Percentiles rank a stretch among this genome's conserved stretches.
Evolutionary conservation across 225 moss, liverwort and hornwort genomes (phyloP).

Genomic region (Polytrichum commune): DNA sequence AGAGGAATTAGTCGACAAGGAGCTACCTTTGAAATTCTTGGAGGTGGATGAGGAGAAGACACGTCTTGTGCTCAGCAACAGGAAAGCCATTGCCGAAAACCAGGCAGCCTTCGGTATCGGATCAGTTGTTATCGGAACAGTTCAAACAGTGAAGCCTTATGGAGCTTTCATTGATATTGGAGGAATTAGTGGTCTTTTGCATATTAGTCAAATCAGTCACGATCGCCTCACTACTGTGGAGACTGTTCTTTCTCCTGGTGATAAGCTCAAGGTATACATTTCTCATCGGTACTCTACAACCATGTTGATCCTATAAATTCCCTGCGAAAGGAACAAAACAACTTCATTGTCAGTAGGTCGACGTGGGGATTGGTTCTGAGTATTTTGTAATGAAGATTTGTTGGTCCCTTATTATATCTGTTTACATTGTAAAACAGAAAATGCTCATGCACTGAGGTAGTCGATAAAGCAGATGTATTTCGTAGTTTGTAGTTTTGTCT

Average conservation of each 20-base stretch:
- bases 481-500: no score
- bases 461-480: no score
- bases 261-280: slow-evolving; percentile 72
- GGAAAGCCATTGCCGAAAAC: slow-evolving; percentile 54
- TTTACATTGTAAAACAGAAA: no score
- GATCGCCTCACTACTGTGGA: slow-evolving; percentile 95
- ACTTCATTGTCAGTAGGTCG: no score
- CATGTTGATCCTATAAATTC: no score
- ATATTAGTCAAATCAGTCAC: slow-evolving; percentile 97
- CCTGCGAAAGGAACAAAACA: no score
- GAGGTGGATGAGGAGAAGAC: slow-evolving; percentile 72
- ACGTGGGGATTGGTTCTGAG: no score
- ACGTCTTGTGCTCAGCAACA: slow-evolving; percentile 66
- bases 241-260: slow-evolving; percentile 84
- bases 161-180: slow-evolving; percentile 89
- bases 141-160: slow-evolving; percentile 62
- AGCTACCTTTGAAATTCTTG: slow-evolving; percentile 50
- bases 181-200: slow-evolving; percentile 92
- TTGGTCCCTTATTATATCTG: no score
- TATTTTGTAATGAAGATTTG: no score
- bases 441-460: no score
- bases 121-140: slow-evolving; percentile 63
- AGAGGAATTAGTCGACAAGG: slow-evolving; percentile 60
- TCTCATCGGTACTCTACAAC: neutral
- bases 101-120: slow-evolving; percentile 53